Evolutionary conservation across 305 asterid species (phyloP), one percentile per base, ranked within the genome.

Genomic region (Fraxinus albicans): DNA sequence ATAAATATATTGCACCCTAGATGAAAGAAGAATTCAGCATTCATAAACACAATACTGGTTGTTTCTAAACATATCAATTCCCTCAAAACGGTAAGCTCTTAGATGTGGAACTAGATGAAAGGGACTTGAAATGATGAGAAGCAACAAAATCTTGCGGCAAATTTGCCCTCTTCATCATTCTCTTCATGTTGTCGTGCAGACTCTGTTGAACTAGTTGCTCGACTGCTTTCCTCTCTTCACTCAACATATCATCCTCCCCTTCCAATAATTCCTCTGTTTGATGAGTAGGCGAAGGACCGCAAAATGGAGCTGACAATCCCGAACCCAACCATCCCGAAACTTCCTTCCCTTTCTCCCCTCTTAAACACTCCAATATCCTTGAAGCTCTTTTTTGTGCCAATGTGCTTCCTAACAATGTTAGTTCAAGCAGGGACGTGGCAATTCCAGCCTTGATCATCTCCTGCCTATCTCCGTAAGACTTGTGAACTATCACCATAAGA

Each of bases 401-500:
- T 2, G 94, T 87, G 89, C 90, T 93, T 3, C 99, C 99, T 75
- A 95, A 31, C 9, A 95, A 96, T 19, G 99, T 95, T 38, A 95
- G 58, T 34, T 95, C 99, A 1, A 95, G 95, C 77, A 93, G 85
- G 60, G 97, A 84, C 0, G 97, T 92, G 13, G 89, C 91, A 1
- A 92, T 86, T 29, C 98, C 99, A 4, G 97, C 94, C 79, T 94
- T 97, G 6, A 94, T 84, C 98, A 95, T 92, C 75, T 95, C 85
- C 81, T 89, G 98, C 84, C 97, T 86, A 83, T 95, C 98, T 17
- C 85, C 88, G n/a, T 92, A 91, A 7, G 94, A 89, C 83, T 94
- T 95, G 90, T 93, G 97, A 76, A 98, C 97, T 97, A 95, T 91
- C 89, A 95, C 97, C 98, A 94, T 95, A 35, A 95, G 89, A n/a